Percentiles rank a stretch among this genome's conserved stretches.
phyloP scores from a whole-genome alignment of 2,329 filamentous ascomycete genomes.

The Rhynchosporium secalis region DNA sequence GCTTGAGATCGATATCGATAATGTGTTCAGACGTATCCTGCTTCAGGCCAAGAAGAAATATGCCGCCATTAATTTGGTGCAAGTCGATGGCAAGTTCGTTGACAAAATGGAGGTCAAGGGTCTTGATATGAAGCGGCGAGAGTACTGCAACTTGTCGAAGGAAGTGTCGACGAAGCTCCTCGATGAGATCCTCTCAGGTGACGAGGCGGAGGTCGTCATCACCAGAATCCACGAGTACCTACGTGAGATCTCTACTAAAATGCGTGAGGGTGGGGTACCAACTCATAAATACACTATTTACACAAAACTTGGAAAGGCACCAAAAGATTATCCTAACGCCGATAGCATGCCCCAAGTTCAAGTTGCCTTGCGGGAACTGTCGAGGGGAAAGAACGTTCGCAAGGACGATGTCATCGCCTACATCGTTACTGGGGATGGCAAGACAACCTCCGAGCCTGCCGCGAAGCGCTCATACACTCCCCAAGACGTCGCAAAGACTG shows the following conservation, averaged over 20 bases:
- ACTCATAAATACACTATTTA: slow-evolving; percentile 93
- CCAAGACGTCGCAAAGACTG: slow-evolving; percentile 78
- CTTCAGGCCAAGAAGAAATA: slow-evolving; percentile 99
- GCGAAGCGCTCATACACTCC: slow-evolving; percentile 89
- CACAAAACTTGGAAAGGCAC: slow-evolving; percentile 93
- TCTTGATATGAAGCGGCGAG: slow-evolving; percentile 94
- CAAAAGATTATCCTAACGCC: slow-evolving; percentile 89
- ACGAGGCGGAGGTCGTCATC: slow-evolving; percentile 85
- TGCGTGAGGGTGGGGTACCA: slow-evolving; percentile 77
- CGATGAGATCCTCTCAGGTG: slow-evolving; percentile 92
- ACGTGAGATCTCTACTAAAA: slow-evolving; percentile 77
- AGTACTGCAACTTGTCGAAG: slow-evolving; percentile 94
- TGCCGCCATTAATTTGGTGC: slow-evolving; percentile 90
- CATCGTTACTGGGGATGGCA: slow-evolving; percentile 78
- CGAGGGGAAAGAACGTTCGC: slow-evolving; percentile 82
- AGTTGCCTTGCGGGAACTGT: slow-evolving; percentile 85
- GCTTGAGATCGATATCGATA: slow-evolving; percentile 97
- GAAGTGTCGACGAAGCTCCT: slow-evolving; percentile 88
- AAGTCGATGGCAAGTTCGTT: slow-evolving; percentile 83
- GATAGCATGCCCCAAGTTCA: slow-evolving; percentile 97
- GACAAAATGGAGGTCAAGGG: slow-evolving; percentile 98
- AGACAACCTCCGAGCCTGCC: slow-evolving; percentile 61
- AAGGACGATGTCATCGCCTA: slow-evolving; percentile 97
- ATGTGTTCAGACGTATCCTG: slow-evolving; percentile 89
- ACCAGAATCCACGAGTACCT: slow-evolving; percentile 92